Evolutionary conservation across 1,139 yeast genomes (phyloP).

Genomic region (Protomyces inouyei): DNA sequence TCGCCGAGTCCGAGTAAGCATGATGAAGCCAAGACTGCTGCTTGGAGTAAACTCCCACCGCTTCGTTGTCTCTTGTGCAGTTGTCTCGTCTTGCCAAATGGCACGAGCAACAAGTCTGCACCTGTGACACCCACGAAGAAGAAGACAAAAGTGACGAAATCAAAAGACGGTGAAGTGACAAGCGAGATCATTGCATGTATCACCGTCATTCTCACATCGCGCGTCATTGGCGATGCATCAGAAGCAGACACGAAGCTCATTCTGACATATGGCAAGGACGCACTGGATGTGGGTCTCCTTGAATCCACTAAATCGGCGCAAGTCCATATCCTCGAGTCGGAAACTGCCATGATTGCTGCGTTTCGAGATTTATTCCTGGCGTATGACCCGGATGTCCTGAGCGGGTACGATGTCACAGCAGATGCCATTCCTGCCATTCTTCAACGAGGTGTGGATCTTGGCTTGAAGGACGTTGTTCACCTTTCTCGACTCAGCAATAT

Average conservation of each 20-base stretch:
- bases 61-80: conserved; percentile 8
- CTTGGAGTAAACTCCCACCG: conserved; percentile 9
- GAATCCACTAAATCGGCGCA: background rate
- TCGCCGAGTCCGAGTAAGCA: conserved; percentile 12
- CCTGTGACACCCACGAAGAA: background rate
- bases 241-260: background rate
- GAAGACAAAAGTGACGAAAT: conserved; percentile 3
- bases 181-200: background rate
- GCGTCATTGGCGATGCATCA: background rate
- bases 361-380: conserved; percentile 8
- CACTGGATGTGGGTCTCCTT: background rate
- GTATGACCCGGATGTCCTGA: conserved; percentile 23
- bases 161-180: background rate
- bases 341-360: conserved; percentile 5
- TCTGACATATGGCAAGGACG: conserved; percentile 6
- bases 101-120: background rate
- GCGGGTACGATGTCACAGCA: conserved; percentile 22
- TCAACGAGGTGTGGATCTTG: conserved; percentile 9
- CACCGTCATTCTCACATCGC: background rate
- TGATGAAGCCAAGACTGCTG: conserved; percentile 10
- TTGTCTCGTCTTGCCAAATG: background rate
- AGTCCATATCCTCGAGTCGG: conserved; percentile 1
- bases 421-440: conserved; percentile 22
- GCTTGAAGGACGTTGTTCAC: conserved; percentile 14
- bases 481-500: conserved; percentile 11